Evolutionary conservation across 805 yeast genomes (phyloP).

Genomic region (Candida maesae): DNA sequence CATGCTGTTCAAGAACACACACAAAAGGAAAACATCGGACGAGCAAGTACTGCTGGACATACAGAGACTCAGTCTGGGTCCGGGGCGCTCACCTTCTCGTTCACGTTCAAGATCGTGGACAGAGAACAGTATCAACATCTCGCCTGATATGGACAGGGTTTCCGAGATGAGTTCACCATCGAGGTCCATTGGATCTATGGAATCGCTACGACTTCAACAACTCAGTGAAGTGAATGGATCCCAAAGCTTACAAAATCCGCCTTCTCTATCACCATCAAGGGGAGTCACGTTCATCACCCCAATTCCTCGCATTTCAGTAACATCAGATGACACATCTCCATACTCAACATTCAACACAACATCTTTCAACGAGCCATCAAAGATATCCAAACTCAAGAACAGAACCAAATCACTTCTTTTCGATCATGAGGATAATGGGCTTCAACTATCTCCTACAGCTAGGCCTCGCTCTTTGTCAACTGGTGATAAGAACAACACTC

Average conservation of each 20-base stretch:
- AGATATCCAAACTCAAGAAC: conserved; percentile 12
- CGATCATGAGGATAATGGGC: no score
- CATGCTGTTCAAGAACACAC: conserved; percentile 5
- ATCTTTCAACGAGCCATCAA: conserved; percentile 11
- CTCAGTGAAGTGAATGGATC: neutral
- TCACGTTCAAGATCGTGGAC: conserved; percentile 3
- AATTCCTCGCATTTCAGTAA: conserved; percentile 5
- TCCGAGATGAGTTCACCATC: conserved; percentile 21
- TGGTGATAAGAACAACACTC: neutral
- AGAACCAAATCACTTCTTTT: no score
- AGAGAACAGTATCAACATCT: conserved; percentile 5
- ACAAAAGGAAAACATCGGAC: conserved; percentile 10
- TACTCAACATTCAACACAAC: conserved; percentile 3
- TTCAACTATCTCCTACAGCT: no score
- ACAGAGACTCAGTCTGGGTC: neutral
- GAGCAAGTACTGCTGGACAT: conserved; percentile 1
- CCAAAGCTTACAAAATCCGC: neutral
- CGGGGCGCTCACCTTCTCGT: conserved; percentile 2
- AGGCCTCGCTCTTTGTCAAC: neutral
- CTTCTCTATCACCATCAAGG: neutral
- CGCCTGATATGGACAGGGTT: conserved; percentile 16
- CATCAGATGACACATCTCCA: conserved; percentile 2
- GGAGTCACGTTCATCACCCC: neutral
- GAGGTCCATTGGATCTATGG: conserved; percentile 16
- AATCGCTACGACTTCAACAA: neutral